Conservation (phyloP, 2,329 filamentous ascomycete genomes). For the Ilyonectria sp. region DNA sequence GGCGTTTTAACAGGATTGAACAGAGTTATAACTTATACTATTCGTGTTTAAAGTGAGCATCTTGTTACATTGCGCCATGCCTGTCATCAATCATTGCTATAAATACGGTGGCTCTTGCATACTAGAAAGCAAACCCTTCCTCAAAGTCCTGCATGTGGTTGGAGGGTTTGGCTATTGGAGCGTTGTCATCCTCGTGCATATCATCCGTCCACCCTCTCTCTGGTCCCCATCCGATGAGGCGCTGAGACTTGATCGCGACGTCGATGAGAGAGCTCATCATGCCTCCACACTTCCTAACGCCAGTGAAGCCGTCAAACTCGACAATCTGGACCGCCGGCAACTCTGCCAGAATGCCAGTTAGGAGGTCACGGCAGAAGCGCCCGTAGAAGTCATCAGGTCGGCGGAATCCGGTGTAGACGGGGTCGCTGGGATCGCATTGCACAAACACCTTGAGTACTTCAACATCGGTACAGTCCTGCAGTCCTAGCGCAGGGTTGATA, state of each 20-base stretch:
- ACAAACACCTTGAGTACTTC: slow-evolving; percentile 77
- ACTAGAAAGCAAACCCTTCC: too few relatives aligned
- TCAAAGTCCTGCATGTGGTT: too few relatives aligned
- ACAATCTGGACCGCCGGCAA: slow-evolving; percentile 71
- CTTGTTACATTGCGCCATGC: slow-evolving; percentile 17
- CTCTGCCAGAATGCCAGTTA: slow-evolving; percentile 69
- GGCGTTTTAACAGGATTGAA: slow-evolving; percentile 26
- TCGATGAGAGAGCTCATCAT: slow-evolving; percentile 75
- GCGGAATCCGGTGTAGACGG: slow-evolving; percentile 77
- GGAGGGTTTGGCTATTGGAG: not conserved
- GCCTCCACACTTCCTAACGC: slow-evolving; percentile 75
- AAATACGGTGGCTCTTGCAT: slow-evolving; percentile 3
- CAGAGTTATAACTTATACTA: slow-evolving; percentile 32
- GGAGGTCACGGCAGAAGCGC: slow-evolving; percentile 71
- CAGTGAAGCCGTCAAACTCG: slow-evolving; percentile 77
- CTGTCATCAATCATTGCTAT: slow-evolving; percentile 37
- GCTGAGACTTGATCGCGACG: slow-evolving; percentile 63
- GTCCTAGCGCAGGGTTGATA: slow-evolving; percentile 74
- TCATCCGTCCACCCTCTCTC: slow-evolving; percentile 76
- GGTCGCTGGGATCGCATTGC: slow-evolving; percentile 79
- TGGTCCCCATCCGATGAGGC: slow-evolving; percentile 76
- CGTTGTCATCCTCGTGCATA: slow-evolving; percentile 53
- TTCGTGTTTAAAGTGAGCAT: slow-evolving; percentile 24
- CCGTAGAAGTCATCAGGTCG: slow-evolving; percentile 79
- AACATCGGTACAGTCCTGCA: slow-evolving; percentile 73